phyloP scores from a whole-genome alignment of 805 yeast species.

The Yarrowia yakushimensis region DNA sequence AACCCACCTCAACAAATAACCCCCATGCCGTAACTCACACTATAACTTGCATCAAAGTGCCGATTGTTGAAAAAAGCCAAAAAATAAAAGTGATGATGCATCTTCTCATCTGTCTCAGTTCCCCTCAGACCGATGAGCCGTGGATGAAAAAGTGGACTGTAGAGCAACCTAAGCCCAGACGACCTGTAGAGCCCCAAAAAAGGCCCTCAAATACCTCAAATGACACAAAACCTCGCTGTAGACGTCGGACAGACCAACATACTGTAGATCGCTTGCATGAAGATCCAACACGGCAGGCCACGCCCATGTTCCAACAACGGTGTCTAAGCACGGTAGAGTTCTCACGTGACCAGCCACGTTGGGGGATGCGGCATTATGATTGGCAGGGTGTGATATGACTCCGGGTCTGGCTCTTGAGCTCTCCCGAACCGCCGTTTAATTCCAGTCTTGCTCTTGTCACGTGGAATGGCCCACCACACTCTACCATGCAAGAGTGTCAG shows the following conservation, averaged over 20 bases:
- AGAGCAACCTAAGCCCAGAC: too few relatives aligned
- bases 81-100: background rate
- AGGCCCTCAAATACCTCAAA: background rate
- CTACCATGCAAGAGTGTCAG: background rate
- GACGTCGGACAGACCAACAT: too few relatives aligned
- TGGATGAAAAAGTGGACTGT: too few relatives aligned
- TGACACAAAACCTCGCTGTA: background rate
- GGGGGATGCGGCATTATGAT: background rate
- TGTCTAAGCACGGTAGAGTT: background rate
- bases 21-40: background rate
- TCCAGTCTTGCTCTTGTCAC: background rate
- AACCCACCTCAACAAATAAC: background rate
- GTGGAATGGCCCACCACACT: background rate
- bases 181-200: too few relatives aligned
- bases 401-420: too few relatives aligned
- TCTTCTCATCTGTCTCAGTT: slow-evolving; percentile 14
- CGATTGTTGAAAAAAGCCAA: background rate
- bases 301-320: background rate
- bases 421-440: too few relatives aligned
- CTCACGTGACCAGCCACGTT: slow-evolving; percentile 9
- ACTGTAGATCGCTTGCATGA: background rate
- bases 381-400: too few relatives aligned
- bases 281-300: background rate
- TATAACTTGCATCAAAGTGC: background rate
- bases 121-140: background rate